A percentile compares a stretch with the other conserved stretches of the same genome.
These are phyloP conservation scores for Arabidopsis arenosa DNA, from an alignment of 345 rosid species.

Conservation along the genomic window DNA sequence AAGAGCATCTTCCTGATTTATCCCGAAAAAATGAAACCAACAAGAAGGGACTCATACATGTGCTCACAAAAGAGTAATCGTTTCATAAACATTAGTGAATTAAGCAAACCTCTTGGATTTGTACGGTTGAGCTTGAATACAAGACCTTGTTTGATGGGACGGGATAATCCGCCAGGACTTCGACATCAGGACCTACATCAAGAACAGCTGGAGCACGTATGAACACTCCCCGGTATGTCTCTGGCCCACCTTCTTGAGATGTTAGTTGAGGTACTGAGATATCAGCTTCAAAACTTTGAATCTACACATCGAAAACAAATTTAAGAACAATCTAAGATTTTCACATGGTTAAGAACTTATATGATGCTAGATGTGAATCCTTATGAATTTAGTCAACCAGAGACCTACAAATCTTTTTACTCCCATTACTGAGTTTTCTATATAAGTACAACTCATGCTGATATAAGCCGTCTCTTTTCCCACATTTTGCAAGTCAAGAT, in stretches of 20 bases:
- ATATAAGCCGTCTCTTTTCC: neutral
- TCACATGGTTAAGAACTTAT: neutral
- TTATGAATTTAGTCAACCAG: neutral
- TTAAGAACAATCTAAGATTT: neutral
- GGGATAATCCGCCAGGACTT: slow-evolving; percentile 83
- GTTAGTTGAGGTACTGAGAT: slow-evolving; percentile 72
- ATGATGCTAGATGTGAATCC: neutral
- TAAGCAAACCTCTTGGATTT: slow-evolving; percentile 75
- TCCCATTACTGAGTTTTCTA: neutral
- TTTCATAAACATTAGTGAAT: slow-evolving; percentile 16
- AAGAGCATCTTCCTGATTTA: slow-evolving; percentile 62
- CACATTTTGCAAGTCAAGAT: neutral
- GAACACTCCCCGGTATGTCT: slow-evolving; percentile 85
- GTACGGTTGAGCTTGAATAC: slow-evolving; percentile 76
- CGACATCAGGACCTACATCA: slow-evolving; percentile 81
- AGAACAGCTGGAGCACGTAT: slow-evolving; percentile 96
- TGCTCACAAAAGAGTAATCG: slow-evolving; percentile 2
- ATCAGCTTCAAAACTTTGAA: slow-evolving; percentile 97
- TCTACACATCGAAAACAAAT: slow-evolving; percentile 44
- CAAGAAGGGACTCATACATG: neutral
- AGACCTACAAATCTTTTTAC: neutral
- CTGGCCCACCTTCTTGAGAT: slow-evolving; percentile 84
- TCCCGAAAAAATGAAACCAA: neutral
- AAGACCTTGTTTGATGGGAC: slow-evolving; percentile 67
- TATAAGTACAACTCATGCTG: neutral